Conservation (phyloP, 768 basidiomycete species). For the Tulasnella sp. region DNA sequence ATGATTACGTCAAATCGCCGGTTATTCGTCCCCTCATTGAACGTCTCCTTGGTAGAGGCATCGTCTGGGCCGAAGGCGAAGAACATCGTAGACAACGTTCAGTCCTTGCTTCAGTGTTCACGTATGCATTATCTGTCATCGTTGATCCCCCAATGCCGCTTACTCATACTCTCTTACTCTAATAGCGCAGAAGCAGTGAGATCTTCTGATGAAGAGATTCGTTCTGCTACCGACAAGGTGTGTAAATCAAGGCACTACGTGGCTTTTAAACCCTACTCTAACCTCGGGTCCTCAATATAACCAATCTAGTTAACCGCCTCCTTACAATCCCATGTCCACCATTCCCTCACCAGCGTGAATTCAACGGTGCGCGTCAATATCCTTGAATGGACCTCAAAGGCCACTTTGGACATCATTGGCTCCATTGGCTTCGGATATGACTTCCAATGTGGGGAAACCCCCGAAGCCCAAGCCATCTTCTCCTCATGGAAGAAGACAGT, state of each 20-base stretch:
- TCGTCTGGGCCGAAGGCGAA: constrained; percentile 31
- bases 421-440: constrained; percentile 32
- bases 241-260: not conserved
- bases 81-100: constrained; percentile 26
- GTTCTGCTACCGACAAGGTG: constrained; percentile 12
- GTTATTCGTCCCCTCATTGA: constrained; percentile 27
- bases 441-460: constrained; percentile 26
- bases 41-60: constrained; percentile 26
- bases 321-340: not conserved
- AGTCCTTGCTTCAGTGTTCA: constrained; percentile 19
- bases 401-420: constrained; percentile 24
- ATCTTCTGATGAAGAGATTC: constrained; percentile 13
- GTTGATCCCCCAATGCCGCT: too few relatives aligned
- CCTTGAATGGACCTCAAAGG: constrained; percentile 16
- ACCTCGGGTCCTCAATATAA: too few relatives aligned
- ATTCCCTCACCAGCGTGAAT: not conserved
- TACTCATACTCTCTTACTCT: not conserved
- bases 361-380: constrained; percentile 13
- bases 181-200: not conserved
- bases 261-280: not conserved
- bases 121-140: constrained; percentile 12
- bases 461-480: constrained; percentile 24
- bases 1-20: constrained; percentile 4
- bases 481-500: constrained; percentile 23
- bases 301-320: constrained; percentile 3